A percentile compares a stretch with the other conserved stretches of the same genome.
Evolutionary conservation across 2,329 filamentous ascomycete genomes (phyloP).

Genomic region (Ophiostoma sp.): DNA sequence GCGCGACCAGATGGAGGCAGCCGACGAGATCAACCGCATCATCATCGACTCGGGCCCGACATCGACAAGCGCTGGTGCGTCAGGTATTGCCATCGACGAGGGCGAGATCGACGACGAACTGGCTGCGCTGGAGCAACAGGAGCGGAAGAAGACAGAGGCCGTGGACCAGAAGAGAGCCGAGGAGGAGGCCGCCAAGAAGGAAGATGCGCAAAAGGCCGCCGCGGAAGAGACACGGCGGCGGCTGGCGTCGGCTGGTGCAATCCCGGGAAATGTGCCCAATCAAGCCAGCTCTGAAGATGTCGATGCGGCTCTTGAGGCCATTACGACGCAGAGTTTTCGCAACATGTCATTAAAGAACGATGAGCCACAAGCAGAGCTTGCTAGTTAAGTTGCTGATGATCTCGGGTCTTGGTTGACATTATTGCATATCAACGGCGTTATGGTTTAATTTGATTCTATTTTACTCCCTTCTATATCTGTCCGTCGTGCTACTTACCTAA

Average conservation of each 20-base stretch:
- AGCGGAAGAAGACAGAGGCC: slow-evolving; percentile 33
- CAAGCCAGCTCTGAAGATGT: slow-evolving; percentile 8
- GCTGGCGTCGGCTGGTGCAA: slow-evolving; percentile 45
- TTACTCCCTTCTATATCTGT: not conserved
- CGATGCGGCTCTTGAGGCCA: slow-evolving; percentile 18
- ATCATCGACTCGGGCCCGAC: slow-evolving; percentile 57
- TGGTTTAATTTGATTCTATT: not conserved
- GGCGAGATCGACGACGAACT: slow-evolving; percentile 83
- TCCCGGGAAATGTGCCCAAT: slow-evolving; percentile 5
- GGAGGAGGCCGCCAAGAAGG: slow-evolving; percentile 27
- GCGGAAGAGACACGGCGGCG: slow-evolving; percentile 42
- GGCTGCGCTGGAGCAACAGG: slow-evolving; percentile 62
- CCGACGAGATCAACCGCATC: slow-evolving; percentile 75
- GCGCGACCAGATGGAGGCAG: slow-evolving; percentile 71
- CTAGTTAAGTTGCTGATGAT: not conserved
- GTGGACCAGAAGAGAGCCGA: slow-evolving; percentile 42
- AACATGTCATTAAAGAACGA: slow-evolving; percentile 36
- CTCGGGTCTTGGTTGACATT: not conserved
- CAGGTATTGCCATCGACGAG: slow-evolving; percentile 58
- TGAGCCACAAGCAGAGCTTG: slow-evolving; percentile 12
- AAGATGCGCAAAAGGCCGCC: slow-evolving; percentile 38
- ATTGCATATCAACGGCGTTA: not conserved
- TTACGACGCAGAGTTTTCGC: slow-evolving; percentile 25
- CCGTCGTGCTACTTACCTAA: not conserved
- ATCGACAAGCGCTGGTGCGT: not conserved